A percentile compares a stretch with the other conserved stretches of the same genome.
These are phyloP conservation scores for Carex parvula DNA, from an alignment of 176 grass and related monocot genomes.

Conservation along the genomic window DNA sequence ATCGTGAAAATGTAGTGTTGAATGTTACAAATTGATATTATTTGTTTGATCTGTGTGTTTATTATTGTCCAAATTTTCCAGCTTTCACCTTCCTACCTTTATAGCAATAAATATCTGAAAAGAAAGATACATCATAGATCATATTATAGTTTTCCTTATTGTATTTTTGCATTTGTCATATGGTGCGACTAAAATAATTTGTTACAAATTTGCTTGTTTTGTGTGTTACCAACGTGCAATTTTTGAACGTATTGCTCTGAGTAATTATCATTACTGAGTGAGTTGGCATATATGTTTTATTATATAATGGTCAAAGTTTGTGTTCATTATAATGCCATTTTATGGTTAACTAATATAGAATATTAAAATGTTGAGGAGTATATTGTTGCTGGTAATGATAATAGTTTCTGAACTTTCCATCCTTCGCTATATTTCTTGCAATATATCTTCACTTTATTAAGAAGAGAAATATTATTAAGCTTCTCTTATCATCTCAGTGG, in stretches of 20 bases:
- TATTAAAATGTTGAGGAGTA: background rate
- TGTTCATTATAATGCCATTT: background rate
- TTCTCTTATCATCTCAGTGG: background rate
- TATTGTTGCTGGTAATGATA: background rate
- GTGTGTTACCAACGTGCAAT: background rate
- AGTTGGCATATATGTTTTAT: background rate
- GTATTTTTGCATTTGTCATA: background rate
- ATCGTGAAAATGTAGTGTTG: constrained; percentile 11
- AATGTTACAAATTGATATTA: constrained; percentile 6
- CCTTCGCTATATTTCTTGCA: background rate
- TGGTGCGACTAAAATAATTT: background rate
- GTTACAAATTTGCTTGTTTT: background rate
- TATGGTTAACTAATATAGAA: background rate
- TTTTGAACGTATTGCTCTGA: background rate
- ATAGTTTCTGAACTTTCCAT: background rate
- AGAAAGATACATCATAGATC: background rate
- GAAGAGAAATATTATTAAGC: background rate
- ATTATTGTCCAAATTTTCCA: constrained; percentile 8
- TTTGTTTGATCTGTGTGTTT: constrained; percentile 4
- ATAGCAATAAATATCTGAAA: constrained; percentile 2
- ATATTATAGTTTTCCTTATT: background rate
- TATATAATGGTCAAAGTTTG: background rate
- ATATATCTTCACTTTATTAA: background rate
- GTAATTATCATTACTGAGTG: background rate
- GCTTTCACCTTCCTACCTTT: background rate